Evolutionary conservation across 805 yeast genomes (phyloP), one percentile per base, ranked within the genome.

Genomic region (Trichomonascus vanleenenianus): DNA sequence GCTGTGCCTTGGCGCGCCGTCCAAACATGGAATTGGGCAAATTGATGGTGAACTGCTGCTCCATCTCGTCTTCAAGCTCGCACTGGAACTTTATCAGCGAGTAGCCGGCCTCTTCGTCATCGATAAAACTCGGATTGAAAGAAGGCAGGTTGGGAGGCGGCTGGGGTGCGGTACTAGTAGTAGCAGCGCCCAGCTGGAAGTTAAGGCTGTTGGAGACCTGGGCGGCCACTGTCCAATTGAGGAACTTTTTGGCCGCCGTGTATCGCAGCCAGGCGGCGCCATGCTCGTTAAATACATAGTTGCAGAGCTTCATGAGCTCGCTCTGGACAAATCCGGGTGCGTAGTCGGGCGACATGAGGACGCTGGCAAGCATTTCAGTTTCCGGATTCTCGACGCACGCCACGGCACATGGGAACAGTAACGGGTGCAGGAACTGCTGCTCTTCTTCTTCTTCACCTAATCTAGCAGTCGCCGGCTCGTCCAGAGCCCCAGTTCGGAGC

Each of bases 211-310:
- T 39, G 18, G 32, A 22, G 4, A 39, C 32, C 12, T 39, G 41
- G 19, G 6, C 22, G 19, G 11, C 10, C 12, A 39, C 42, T 2
- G 54, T 46, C 60, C 60, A 56, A 9, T 43, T 33, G 19, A 55
- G 27, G 42, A 55, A 56, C 47, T 42, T 47, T 46, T 51, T 52
- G 1, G 57, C 60, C 9, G 60, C 44, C 14, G 31, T 39, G 41
- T 51, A 53, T 7, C 60, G 42, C 22, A 56, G 42, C 60, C 60
- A 56, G 2, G 57, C 46, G 2, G 60, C 43, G 3, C 60, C 60
- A 11, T 52, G 48, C 30, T 56, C 60, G 14, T 59, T 56, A 37
- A 56, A 55, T 10, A 55, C 47, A 43, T 49, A 47, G 6, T 40
- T 19, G 14, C 55, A 50, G 2, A 56, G 47, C 15, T 39, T 35